phyloP scores from a whole-genome alignment of 1,284 basidiomycete genomes.

The Trametes sp. region DNA sequence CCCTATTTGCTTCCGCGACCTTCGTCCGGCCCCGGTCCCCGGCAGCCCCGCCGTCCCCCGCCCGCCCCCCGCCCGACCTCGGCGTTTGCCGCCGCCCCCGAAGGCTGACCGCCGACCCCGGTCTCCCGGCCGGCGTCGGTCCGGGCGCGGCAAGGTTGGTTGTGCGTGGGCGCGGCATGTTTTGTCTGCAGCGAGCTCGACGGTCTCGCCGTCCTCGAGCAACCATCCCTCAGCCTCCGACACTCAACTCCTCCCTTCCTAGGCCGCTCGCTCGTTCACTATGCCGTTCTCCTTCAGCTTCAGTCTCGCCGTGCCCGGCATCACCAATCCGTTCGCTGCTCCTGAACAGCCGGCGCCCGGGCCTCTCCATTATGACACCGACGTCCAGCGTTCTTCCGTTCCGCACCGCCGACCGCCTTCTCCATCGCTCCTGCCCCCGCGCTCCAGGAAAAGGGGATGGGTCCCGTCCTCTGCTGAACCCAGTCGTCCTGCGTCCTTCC shows the following conservation, averaged over 20 bases:
- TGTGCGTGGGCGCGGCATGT: slow-evolving; percentile 12
- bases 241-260: slow-evolving; percentile 3
- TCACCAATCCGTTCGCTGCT: slow-evolving; percentile 66
- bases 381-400: slow-evolving; percentile 20
- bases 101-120: slow-evolving; percentile 14
- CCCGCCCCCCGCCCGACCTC: background rate
- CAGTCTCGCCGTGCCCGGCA: slow-evolving; percentile 63
- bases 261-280: slow-evolving; percentile 4
- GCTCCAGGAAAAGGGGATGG: slow-evolving; percentile 73
- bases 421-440: slow-evolving; percentile 42
- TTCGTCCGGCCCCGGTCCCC: background rate
- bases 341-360: slow-evolving; percentile 36
- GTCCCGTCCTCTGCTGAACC: slow-evolving; percentile 64
- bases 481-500: slow-evolving; percentile 57
- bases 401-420: slow-evolving; percentile 38
- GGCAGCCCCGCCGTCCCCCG: background rate
- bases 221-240: slow-evolving; percentile 10
- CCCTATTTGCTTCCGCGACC: slow-evolving; percentile 13
- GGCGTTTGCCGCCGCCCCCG: background rate
- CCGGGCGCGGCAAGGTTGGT: slow-evolving; percentile 3
- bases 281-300: slow-evolving; percentile 76
- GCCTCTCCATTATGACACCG: slow-evolving; percentile 20
- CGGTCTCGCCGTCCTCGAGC: slow-evolving; percentile 22
- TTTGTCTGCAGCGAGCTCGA: slow-evolving; percentile 29
- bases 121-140: slow-evolving; percentile 10